Conservation (phyloP, 371 early-diverging fungal genomes). For the Paramicrosporidium saccamoebae region DNA sequence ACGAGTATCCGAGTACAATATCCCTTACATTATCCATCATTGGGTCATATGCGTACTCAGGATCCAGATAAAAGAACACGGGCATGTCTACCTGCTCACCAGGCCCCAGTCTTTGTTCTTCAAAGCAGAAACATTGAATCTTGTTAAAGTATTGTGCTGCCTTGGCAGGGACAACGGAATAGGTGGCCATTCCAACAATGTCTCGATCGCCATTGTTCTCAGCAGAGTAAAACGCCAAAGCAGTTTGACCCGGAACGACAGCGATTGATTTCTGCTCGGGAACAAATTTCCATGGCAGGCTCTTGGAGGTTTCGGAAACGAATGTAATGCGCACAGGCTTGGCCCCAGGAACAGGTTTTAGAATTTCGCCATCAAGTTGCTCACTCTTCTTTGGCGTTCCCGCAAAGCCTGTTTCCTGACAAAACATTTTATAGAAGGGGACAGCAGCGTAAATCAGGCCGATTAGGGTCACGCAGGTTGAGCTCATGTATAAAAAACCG, state of each 20-base stretch:
- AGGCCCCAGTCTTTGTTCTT: slow-evolving; percentile 67
- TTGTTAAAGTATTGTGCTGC: slow-evolving; percentile 84
- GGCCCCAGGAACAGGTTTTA: slow-evolving; percentile 13
- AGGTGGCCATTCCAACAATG: slow-evolving; percentile 84
- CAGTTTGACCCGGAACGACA: slow-evolving; percentile 81
- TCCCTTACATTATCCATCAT: slow-evolving; percentile 69
- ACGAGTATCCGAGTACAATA: slow-evolving; percentile 74
- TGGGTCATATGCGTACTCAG: slow-evolving; percentile 78
- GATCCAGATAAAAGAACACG: slow-evolving; percentile 92
- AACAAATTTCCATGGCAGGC: slow-evolving; percentile 57
- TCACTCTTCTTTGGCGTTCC: slow-evolving; percentile 41
- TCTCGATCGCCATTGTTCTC: slow-evolving; percentile 55
- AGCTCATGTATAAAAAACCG: slow-evolving; percentile 27
- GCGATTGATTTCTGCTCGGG: slow-evolving; percentile 51
- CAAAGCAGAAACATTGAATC: slow-evolving; percentile 97
- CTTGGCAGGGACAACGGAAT: slow-evolving; percentile 71
- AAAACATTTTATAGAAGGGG: slow-evolving; percentile 76
- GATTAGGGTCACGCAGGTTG: slow-evolving; percentile 42
- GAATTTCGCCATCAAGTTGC: slow-evolving; percentile 16
- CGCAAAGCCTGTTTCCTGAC: slow-evolving; percentile 60
- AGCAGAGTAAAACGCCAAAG: slow-evolving; percentile 84
- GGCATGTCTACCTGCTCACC: slow-evolving; percentile 94
- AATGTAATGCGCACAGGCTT: slow-evolving; percentile 48
- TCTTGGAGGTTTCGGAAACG: slow-evolving; percentile 34
- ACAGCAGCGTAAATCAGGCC: slow-evolving; percentile 81